Conservation (phyloP, 768 basidiomycete species). For the Plicaturopsis crispa region DNA sequence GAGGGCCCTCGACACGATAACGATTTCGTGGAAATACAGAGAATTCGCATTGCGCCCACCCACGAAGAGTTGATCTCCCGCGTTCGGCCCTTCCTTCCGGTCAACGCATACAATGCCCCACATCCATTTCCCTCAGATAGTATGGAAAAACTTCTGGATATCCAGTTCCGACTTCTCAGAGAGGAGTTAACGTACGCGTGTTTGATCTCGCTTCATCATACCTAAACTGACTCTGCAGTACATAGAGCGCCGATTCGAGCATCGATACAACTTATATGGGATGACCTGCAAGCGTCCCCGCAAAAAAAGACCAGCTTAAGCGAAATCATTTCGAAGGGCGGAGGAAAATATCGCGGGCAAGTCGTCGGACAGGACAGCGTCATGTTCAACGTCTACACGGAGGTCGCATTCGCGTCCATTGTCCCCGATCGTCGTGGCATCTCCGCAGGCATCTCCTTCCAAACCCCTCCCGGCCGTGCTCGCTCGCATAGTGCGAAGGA, state of each 20-base stretch:
- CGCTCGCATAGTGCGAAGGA: constrained; percentile 27
- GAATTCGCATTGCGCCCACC: constrained; percentile 67
- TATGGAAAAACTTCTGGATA: constrained; percentile 63
- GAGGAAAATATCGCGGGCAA: constrained; percentile 50
- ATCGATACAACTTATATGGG: constrained; percentile 39
- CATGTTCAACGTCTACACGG: constrained; percentile 59
- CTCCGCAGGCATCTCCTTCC: constrained; percentile 35
- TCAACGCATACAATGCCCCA: constrained; percentile 49
- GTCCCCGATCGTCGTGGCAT: constrained; percentile 46
- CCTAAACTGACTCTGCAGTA: constrained; percentile 1
- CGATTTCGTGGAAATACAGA: constrained; percentile 43
- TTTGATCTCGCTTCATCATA: constrained; percentile 2
- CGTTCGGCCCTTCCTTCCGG: constrained; percentile 51
- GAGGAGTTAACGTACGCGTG: constrained; percentile 58
- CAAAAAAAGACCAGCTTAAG: constrained; percentile 27
- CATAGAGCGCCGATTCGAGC: constrained; percentile 47
- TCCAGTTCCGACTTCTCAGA: constrained; percentile 67
- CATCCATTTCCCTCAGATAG: constrained; percentile 49
- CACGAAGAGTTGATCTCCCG: constrained; percentile 51
- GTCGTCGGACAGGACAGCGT: constrained; percentile 35
- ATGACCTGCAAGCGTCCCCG: constrained; percentile 28
- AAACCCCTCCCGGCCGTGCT: constrained; percentile 51
- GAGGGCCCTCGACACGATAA: constrained; percentile 64
- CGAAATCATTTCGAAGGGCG: constrained; percentile 39
- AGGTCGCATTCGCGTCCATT: constrained; percentile 37